Evolutionary conservation across 352 stramenopile species (phyloP), one percentile per base, ranked within the genome.

Genomic region (Phytophthora multivora): DNA sequence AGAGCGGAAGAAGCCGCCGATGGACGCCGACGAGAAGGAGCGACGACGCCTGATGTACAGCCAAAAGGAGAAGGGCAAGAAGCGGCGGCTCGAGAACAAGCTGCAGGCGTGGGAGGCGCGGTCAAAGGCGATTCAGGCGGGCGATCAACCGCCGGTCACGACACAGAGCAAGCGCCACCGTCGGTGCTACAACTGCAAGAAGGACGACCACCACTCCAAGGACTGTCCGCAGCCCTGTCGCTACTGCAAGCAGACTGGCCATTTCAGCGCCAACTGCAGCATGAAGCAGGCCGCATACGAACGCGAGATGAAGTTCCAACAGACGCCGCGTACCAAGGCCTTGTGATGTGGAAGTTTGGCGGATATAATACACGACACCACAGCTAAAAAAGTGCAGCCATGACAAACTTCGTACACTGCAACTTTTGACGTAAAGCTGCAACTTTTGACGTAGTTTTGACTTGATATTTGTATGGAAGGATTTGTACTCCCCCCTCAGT

Each of bases 101-200:
- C 49, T 76, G 30, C 73, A 86, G 49, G 59, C 61, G 26, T 93
- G 83, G 83, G 52, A 74, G 5, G 75, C 77, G 56, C 67, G 88
- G 11, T 56, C 66, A 13, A 63, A 74, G 16, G 82, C 82, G 5
- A 51, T 92, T 21, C 63, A 80, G 16, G 52, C 48, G 1, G 83
- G 83, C 46, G 75, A 91, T 43, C 15, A 69, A 19, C 59, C 30
- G 13, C 69, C 65, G 2, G 28, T 51, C 5, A 68, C 47, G 7
- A 43, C 50, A 2, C 73, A 84, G 45, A 71, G 59, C 21, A 86
- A 85, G 19, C 77, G 79, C 28, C 80, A 85, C 16, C 79, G 79
- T 12, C 77, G 77, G 10, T 96, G 87, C 69, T 96, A 85, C 74
- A 96, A 96, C 69, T 96, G 87, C 79, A 90, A 92, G 59, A 65